Evolutionary conservation across 768 basidiomycete genomes (phyloP), one percentile per base, ranked within the genome.

Genomic region (Tulasnella sp.): DNA sequence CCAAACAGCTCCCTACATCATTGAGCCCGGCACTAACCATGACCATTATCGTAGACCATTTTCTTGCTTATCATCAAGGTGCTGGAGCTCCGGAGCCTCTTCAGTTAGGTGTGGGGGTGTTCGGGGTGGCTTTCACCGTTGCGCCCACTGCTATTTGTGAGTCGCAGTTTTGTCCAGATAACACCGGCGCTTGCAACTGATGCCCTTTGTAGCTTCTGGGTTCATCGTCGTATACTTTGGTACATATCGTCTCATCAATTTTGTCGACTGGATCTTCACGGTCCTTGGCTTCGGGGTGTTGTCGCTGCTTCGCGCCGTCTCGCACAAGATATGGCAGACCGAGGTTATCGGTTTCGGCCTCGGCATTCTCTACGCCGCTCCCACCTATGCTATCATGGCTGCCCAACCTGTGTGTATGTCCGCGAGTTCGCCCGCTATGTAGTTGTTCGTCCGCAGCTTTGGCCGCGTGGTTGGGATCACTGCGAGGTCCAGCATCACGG

Each of bases 401-500:
- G 55, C 64, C 9, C 49, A 63, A 4, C 48, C 55, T 17, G 34
- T 59, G 27, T 38, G 38, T 17, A 38, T 63, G 4, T 62, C 61
- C 38, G 64, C 64, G 42, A 45, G 53, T 21, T 62, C 64, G 8
- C 47, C 63, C 1, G 64, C 62, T 1, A 55, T 64, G 26, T 58
- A 52, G 23, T 32, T 45, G 34, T 64, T 70, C 65, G 64, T 69
- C 44, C 69, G 71, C 48, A 67, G 65, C 4, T 71, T 72, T 24
- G 34, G 42, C 34, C 7, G 34, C 34, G 34, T 38, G 34, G 7
- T 38, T 15, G 47, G 47, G 32, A 29, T 81, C 62, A 71, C 76
- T 0, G 73, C 83, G 11, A 75, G 77, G 1, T 72, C 72, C 15
- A 72, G 76, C 0, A 72, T 82, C 44, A 70, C 83, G 7, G 76